Base-by-base conservation (phyloP, 352 stramenopile genomes). In the Albugo candida region DNA sequence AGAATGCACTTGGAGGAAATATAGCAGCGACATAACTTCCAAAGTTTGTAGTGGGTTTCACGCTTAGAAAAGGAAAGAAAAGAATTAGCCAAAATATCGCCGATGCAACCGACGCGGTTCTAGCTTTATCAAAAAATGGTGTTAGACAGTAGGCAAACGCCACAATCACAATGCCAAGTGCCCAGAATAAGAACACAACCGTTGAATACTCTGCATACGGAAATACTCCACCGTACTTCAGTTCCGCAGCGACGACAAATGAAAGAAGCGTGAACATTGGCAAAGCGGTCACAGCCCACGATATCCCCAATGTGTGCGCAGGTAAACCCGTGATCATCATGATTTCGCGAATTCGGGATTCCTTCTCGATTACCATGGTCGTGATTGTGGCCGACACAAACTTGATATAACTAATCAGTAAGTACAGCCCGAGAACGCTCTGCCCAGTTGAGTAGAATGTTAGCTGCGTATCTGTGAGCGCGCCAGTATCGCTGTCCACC, bases 251-350 rank as follows among this genome's bases (percentile, higher is more conserved):
- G 19, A 80, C 63, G 2, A 55, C 56, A 47, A 80, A 66, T 2
- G 67, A 55, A 20, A 77, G 44, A 8, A 59, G 60, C n/a, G 74
- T 70, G 24, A 68, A 64, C 12, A 83, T 41, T 6, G 80, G 27
- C 2, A 55, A 51, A 11, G 53, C 72, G 8, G 70, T 81, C 13
- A 74, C 41, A n/a, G 61, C 60, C 70, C 71, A 83, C 10, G 73
- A 82, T n/a, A 52, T 53, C 19, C 83, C 63, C 38, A 87, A 55
- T 19, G 69, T 75, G 21, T 52, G 41, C 45, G 80, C 72, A 2
- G 67, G 72, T 1, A 87, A 53, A 0, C 79, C 79, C 73, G 86
- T 86, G 54, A 83, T 87, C 63, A 79, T 81, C 69, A 92, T 83
- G 37, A 86, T 63, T 41, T 87, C 70, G 10, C 74, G 70, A 31